These are phyloP conservation scores for Biscogniauxia mediterranea DNA, from an alignment of 2,329 filamentous ascomycete genomes.

Conservation along the genomic window DNA sequence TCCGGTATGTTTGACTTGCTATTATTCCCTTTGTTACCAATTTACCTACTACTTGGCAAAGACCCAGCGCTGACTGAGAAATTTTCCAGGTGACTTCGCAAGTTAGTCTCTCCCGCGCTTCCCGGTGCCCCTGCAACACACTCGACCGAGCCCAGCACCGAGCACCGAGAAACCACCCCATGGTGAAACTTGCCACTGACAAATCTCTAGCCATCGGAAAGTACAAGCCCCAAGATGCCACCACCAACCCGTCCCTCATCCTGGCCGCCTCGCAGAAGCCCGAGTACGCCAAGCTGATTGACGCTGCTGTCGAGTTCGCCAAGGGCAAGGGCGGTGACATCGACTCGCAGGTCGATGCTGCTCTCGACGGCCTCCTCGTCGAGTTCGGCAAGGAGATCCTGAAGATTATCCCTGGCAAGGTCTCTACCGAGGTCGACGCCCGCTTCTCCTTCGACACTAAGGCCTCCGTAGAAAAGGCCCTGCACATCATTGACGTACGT, in stretches of 20 bases:
- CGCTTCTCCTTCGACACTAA: conserved; percentile 93
- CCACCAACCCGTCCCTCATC: conserved; percentile 98
- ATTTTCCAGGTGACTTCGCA: conserved; percentile 66
- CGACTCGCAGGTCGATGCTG: conserved; percentile 82
- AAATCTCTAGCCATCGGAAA: conserved; percentile 78
- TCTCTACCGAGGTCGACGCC: conserved; percentile 98
- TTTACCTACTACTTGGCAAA: conserved; percentile 4
- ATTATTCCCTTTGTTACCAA: conserved; percentile 12
- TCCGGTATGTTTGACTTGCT: conserved; percentile 64
- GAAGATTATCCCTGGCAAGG: conserved; percentile 94
- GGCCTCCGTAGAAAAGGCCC: conserved; percentile 89
- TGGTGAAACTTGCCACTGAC: conserved; percentile 14
- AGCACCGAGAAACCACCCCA: conserved; percentile 23
- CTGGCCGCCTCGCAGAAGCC: conserved; percentile 97
- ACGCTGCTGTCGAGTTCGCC: conserved; percentile 79
- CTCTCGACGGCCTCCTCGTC: conserved; percentile 91
- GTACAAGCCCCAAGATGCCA: conserved; percentile 99
- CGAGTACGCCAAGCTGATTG: conserved; percentile 91
- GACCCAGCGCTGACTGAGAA: conserved; percentile 31
- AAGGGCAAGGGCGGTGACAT: conserved; percentile 69
- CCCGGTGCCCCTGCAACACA: background rate
- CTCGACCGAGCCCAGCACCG: background rate
- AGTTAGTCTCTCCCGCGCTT: conserved; percentile 53
- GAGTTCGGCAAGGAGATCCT: conserved; percentile 99
- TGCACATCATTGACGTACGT: conserved; percentile 91